These are phyloP conservation scores for Allium fistulosum DNA, from an alignment of 106 monocot genomes.

Conservation along the genomic window DNA sequence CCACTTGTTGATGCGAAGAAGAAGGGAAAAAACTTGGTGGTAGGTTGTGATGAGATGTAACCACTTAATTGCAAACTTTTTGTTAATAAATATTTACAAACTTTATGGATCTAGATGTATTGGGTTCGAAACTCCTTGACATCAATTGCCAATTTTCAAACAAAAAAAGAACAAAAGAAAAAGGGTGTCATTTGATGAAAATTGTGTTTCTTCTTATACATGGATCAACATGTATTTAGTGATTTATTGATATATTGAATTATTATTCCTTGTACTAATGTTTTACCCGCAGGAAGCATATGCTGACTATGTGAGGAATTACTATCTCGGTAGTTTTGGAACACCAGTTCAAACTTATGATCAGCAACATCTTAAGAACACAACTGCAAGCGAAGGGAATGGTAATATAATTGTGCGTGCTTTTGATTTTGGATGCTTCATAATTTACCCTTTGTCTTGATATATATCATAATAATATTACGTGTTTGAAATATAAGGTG, in stretches of 20 bases:
- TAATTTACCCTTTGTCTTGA: not conserved
- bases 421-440: not conserved
- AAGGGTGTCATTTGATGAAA: too few species aligned
- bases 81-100: too few species aligned
- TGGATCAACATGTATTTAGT: too few species aligned
- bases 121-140: too few species aligned
- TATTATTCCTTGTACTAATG: too few species aligned
- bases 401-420: slow-evolving; percentile 56
- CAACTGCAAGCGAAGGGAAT: slow-evolving; percentile 46
- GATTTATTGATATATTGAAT: too few species aligned
- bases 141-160: too few species aligned
- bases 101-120: too few species aligned
- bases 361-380: slow-evolving; percentile 68
- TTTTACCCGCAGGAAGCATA: slow-evolving; percentile 85
- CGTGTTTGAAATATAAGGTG: slow-evolving; percentile 25
- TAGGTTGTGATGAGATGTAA: slow-evolving; percentile 17
- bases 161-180: too few species aligned
- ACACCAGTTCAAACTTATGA: slow-evolving; percentile 68
- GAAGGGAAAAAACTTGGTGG: slow-evolving; percentile 57
- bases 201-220: too few species aligned
- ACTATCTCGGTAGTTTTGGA: slow-evolving; percentile 81
- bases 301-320: slow-evolving; percentile 83
- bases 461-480: too few species aligned
- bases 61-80: too few species aligned
- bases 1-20: slow-evolving; percentile 82